Conservation (phyloP, 1,139 yeast species). For the Geotrichum histeridarum region DNA sequence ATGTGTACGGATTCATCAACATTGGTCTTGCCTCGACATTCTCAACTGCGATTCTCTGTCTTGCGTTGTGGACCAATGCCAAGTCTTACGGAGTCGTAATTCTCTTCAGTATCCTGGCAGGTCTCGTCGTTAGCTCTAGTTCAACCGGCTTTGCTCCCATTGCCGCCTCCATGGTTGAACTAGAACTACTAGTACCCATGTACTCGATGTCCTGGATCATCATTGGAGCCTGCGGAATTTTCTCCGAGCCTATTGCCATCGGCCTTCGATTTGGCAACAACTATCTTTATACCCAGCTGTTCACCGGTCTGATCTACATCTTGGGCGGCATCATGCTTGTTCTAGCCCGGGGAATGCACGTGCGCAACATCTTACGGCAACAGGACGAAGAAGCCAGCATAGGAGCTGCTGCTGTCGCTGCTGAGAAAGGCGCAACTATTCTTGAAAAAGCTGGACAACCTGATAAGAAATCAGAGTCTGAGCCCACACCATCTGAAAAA, state of each 20-base stretch:
- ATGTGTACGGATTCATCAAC: constrained; percentile 55
- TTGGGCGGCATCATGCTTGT: constrained; percentile 2
- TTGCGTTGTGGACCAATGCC: constrained; percentile 63
- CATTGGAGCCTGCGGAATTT: constrained; percentile 44
- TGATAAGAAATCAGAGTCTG: not conserved
- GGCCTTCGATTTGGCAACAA: constrained; percentile 38
- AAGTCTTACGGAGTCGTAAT: constrained; percentile 50
- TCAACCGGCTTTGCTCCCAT: constrained; percentile 39
- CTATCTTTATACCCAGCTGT: constrained; percentile 55
- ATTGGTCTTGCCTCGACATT: constrained; percentile 40
- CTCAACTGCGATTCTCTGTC: constrained; percentile 32
- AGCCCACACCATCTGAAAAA: not conserved
- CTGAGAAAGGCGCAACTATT: not conserved
- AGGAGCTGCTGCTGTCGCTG: not conserved
- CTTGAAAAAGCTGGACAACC: not conserved
- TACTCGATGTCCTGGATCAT: constrained; percentile 55
- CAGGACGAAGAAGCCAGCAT: not conserved
- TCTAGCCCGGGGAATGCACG: constrained; percentile 6
- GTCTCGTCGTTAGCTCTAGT: constrained; percentile 50
- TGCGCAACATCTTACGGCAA: not conserved
- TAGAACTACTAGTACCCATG: constrained; percentile 50
- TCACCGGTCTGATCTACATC: constrained; percentile 44
- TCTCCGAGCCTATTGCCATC: constrained; percentile 36
- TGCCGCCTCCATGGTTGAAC: constrained; percentile 46
- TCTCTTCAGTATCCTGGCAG: constrained; percentile 45